These are phyloP conservation scores for Bolboschoenus planiculmis DNA, from an alignment of 176 grass and related monocot genomes.

Conservation along the genomic window DNA sequence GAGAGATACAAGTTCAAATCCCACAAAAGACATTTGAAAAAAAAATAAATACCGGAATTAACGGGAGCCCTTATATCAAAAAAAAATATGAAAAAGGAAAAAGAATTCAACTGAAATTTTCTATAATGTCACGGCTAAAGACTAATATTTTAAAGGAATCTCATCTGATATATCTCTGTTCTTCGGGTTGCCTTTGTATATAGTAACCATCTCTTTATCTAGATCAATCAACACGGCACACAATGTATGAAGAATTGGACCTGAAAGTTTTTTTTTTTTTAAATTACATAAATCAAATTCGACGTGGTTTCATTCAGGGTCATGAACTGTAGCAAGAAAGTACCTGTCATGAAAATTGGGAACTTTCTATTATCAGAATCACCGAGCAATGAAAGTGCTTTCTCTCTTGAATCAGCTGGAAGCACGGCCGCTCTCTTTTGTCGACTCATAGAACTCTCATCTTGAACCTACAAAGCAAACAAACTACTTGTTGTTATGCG, in stretches of 20 bases:
- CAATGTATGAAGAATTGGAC: constrained; percentile 57
- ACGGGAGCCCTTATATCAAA: too few relatives aligned
- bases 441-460: constrained; percentile 71
- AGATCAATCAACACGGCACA: constrained; percentile 76
- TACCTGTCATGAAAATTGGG: constrained; percentile 81
- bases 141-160: constrained; percentile 28
- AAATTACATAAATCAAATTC: neutral
- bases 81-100: too few relatives aligned
- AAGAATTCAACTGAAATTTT: neutral
- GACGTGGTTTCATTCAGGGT: neutral
- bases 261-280: constrained; percentile 25
- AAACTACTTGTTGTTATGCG: neutral
- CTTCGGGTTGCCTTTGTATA: constrained; percentile 60
- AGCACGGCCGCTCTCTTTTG: constrained; percentile 46
- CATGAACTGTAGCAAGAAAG: neutral
- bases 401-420: constrained; percentile 42
- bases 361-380: constrained; percentile 59
- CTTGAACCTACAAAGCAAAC: constrained; percentile 35
- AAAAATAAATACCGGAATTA: too few relatives aligned
- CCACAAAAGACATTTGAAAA: too few relatives aligned
- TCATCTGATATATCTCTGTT: constrained; percentile 18
- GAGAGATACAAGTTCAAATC: too few relatives aligned
- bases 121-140: neutral
- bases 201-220: constrained; percentile 44
- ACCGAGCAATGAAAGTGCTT: constrained; percentile 50